phyloP scores from a whole-genome alignment of 164 flowering plant species.

The Vitis labrusca region DNA sequence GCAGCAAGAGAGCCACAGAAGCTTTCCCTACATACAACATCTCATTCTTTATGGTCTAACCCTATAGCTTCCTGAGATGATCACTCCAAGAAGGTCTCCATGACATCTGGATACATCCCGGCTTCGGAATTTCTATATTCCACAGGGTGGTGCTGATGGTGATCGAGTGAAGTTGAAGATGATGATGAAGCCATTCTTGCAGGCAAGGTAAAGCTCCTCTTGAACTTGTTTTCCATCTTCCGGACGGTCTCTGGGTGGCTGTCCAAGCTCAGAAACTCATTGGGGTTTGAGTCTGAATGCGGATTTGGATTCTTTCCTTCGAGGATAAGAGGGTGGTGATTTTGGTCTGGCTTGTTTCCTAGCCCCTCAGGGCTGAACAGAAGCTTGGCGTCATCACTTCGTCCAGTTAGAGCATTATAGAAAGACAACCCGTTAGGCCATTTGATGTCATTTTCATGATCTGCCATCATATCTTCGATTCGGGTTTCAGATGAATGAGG shows the following conservation, averaged over 20 bases:
- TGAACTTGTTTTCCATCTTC: constrained; percentile 73
- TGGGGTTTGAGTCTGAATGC: constrained; percentile 42
- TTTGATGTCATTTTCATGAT: constrained; percentile 79
- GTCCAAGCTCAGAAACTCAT: constrained; percentile 81
- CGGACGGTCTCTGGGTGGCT: constrained; percentile 44
- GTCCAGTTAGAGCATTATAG: constrained; percentile 72
- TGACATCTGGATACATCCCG: constrained; percentile 78
- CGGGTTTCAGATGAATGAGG: constrained; percentile 66
- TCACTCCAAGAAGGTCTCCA: constrained; percentile 84
- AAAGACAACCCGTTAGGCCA: constrained; percentile 96
- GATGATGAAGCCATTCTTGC: constrained; percentile 72
- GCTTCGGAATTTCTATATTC: constrained; percentile 58
- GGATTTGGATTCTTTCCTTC: constrained; percentile 37
- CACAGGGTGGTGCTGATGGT: constrained; percentile 45
- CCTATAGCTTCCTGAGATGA: constrained; percentile 4
- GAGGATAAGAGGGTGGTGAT: constrained; percentile 27
- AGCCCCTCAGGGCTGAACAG: constrained; percentile 60
- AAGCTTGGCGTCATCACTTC: constrained; percentile 66
- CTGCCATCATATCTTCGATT: constrained; percentile 75
- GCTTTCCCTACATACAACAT: constrained; percentile 32
- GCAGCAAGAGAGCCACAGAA: constrained; percentile 17
- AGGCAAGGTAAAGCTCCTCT: constrained; percentile 87
- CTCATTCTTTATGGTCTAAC: constrained; percentile 8
- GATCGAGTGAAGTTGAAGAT: constrained; percentile 70
- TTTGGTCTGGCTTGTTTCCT: constrained; percentile 54